These are phyloP conservation scores for Urochloa ruziziensis DNA, from an alignment of 176 grass and related monocot genomes.

Conservation along the genomic window DNA sequence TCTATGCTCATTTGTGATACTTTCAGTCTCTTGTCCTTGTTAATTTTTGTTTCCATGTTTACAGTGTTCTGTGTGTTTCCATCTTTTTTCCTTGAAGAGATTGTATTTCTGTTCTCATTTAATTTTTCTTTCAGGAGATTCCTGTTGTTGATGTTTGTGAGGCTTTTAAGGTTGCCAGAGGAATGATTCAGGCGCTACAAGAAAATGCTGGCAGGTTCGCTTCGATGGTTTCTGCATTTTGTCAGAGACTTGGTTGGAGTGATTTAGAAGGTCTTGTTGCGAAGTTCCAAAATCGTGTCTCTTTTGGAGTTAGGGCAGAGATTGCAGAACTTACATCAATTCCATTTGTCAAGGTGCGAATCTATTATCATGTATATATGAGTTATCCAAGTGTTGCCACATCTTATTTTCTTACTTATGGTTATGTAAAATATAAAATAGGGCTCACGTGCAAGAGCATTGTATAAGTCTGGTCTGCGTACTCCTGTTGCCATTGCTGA, in stretches of 20 bases:
- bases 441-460: slow-evolving; percentile 87
- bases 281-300: slow-evolving; percentile 95
- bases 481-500: slow-evolving; percentile 88
- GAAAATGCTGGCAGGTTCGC: slow-evolving; percentile 99
- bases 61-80: background rate
- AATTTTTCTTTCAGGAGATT: slow-evolving; percentile 57
- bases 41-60: background rate
- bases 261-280: slow-evolving; percentile 92
- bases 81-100: background rate
- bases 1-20: background rate
- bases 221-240: slow-evolving; percentile 95
- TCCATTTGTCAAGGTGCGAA: slow-evolving; percentile 78
- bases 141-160: slow-evolving; percentile 94
- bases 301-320: slow-evolving; percentile 96
- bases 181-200: slow-evolving; percentile 87
- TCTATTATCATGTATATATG: slow-evolving; percentile 16
- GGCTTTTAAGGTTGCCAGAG: slow-evolving; percentile 91
- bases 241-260: slow-evolving; percentile 93
- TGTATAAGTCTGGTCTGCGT: slow-evolving; percentile 84
- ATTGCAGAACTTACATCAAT: slow-evolving; percentile 89
- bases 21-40: background rate
- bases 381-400: slow-evolving; percentile 15
- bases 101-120: background rate
- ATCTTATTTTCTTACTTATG: slow-evolving; percentile 24
- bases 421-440: slow-evolving; percentile 30